These are phyloP conservation scores for Fusarium goolgardi DNA, from an alignment of 2,329 filamentous ascomycete species.

Conservation along the genomic window DNA sequence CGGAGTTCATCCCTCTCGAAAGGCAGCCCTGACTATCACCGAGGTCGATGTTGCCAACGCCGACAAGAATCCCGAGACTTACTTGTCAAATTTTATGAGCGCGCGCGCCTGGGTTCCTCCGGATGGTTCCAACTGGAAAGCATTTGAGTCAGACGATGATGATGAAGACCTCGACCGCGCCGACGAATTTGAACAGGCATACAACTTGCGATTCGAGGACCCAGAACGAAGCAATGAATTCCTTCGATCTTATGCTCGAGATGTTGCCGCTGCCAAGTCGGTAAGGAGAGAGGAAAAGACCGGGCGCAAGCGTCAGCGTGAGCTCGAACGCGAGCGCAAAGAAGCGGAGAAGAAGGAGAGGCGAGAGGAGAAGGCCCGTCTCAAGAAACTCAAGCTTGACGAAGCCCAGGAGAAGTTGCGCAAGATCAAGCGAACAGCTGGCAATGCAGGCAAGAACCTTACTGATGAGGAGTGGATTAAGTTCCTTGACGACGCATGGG, in stretches of 20 bases:
- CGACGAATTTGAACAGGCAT: slow-evolving; percentile 90
- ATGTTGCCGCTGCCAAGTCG: slow-evolving; percentile 82
- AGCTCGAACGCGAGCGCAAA: slow-evolving; percentile 79
- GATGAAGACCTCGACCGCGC: slow-evolving; percentile 77
- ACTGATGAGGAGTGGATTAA: slow-evolving; percentile 84
- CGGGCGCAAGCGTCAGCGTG: slow-evolving; percentile 80
- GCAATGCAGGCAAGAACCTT: slow-evolving; percentile 73
- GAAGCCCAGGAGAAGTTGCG: slow-evolving; percentile 88
- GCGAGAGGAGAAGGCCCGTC: slow-evolving; percentile 82
- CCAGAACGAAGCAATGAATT: slow-evolving; percentile 88
- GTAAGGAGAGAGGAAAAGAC: slow-evolving; percentile 86
- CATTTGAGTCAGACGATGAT: slow-evolving; percentile 93
- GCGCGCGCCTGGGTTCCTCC: slow-evolving; percentile 87
- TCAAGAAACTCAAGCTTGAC: slow-evolving; percentile 90
- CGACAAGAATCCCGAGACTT: slow-evolving; percentile 90
- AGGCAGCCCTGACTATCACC: slow-evolving; percentile 58
- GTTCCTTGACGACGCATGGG: slow-evolving; percentile 88
- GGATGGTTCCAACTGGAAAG: slow-evolving; percentile 74
- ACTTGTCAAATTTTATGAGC: slow-evolving; percentile 95
- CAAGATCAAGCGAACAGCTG: slow-evolving; percentile 90
- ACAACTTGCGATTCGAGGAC: slow-evolving; percentile 96
- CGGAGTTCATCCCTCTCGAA: slow-evolving; percentile 68
- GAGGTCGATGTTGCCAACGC: slow-evolving; percentile 78
- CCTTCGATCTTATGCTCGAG: slow-evolving; percentile 88
- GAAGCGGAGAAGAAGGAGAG: slow-evolving; percentile 81